Evolutionary conservation across 768 basidiomycete genomes (phyloP), one percentile per base, ranked within the genome.

Genomic region (Podaxis carcinomalis): DNA sequence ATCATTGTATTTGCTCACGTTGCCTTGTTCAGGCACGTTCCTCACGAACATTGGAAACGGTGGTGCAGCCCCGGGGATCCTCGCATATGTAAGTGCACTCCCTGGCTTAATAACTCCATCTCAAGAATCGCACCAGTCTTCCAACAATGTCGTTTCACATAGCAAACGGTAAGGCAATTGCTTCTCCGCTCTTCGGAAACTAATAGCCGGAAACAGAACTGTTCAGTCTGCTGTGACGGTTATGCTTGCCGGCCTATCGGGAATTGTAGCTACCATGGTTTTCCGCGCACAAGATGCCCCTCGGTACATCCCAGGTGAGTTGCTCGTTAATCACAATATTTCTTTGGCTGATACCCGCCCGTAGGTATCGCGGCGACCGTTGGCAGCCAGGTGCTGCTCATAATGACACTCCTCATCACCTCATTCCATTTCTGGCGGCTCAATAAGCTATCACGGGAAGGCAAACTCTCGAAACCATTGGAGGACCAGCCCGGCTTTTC

Each of bases 271-370:
- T 39, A 63, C 62, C 4, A 49, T 44, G 13, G 52, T 57, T 10
- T 63, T 63, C 44, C 62, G 62, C 6, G 16, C 57, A 16, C 27
- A 58, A 36, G 62, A 63, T 49, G 50, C 32, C 19, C 62, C 62
- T 13, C 50, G 40, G 39, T 63, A 59, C 23, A 56, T 51, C 21
- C 51, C 57, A 19, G 79, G 78, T 76, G 46, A 28, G 64, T 25
- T 21, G 5, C 32, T 44, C 4, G 3, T 14, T 6, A 5, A 4
- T 46, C 51, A 44, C 35, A 21, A 51, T 16, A 2, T n/a, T 51
- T 56, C 35, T 36, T 51, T 49, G 42, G 53, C 40, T 44, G 47
- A 14, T 44, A n/a, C 13, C 32, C 52, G 19, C 39, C 55, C 21
- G 16, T 56, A 69, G 57, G 52, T 42, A 47, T 59, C 19, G 14